These are phyloP conservation scores for Oryza coarctata DNA, from an alignment of 176 grass and related monocot species.

Conservation along the genomic window DNA sequence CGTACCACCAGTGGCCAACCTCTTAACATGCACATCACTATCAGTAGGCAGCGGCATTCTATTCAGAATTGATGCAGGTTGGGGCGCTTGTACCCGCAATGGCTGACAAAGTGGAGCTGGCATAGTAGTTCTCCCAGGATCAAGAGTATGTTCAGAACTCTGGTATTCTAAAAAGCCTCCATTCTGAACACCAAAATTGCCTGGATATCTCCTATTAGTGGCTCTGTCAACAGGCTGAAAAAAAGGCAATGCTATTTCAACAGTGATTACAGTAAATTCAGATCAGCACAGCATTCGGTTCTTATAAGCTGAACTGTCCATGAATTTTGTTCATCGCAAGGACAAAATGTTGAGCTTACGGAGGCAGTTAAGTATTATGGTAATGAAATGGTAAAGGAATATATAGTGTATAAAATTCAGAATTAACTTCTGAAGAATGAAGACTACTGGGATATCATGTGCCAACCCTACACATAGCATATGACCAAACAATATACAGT, in stretches of 20 bases:
- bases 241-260: constrained; percentile 13
- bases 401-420: background rate
- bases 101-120: constrained; percentile 38
- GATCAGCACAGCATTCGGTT: background rate
- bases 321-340: background rate
- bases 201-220: constrained; percentile 49
- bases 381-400: constrained; percentile 4
- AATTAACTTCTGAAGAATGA: constrained; percentile 15
- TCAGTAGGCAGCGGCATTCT: constrained; percentile 51
- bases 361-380: constrained; percentile 4
- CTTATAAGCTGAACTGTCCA: constrained; percentile 3
- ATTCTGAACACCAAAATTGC: constrained; percentile 47
- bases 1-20: constrained; percentile 37
- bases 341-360: constrained; percentile 13
- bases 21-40: constrained; percentile 50
- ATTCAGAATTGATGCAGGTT: constrained; percentile 41
- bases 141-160: constrained; percentile 39
- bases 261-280: background rate
- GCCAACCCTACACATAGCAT: background rate
- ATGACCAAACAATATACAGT: background rate
- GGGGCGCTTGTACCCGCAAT: constrained; percentile 46
- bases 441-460: background rate
- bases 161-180: constrained; percentile 46
- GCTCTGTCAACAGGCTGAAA: constrained; percentile 56
- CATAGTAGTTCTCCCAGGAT: constrained; percentile 41